phyloP scores from a whole-genome alignment of 2,329 filamentous ascomycete genomes.

The Fusarium newnesense region DNA sequence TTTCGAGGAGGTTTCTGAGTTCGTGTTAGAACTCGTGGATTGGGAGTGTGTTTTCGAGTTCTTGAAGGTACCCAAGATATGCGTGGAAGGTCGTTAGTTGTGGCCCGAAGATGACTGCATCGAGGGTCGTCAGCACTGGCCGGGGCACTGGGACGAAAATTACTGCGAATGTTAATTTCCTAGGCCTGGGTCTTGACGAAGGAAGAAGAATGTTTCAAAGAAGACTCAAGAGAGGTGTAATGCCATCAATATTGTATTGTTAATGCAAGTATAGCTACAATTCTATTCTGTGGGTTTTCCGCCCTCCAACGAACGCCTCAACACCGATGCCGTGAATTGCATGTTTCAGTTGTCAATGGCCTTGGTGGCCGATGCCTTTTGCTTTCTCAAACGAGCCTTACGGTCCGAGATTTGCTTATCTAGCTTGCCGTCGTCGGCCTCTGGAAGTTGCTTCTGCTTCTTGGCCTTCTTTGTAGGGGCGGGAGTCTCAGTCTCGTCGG shows the following conservation, averaged over 20 bases:
- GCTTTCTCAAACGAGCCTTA: constrained; percentile 67
- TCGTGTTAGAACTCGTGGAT: too few species aligned
- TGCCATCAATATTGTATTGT: constrained; percentile 33
- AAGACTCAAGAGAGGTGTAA: constrained; percentile 25
- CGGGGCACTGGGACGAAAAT: too few species aligned
- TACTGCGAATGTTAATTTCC: too few species aligned
- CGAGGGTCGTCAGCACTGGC: too few species aligned
- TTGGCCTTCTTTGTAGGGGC: constrained; percentile 53
- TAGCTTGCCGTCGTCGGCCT: constrained; percentile 63
- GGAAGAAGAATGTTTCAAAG: neutral
- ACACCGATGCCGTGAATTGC: constrained; percentile 47
- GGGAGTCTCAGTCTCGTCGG: constrained; percentile 58
- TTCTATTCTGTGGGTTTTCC: constrained; percentile 40
- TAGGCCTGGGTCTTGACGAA: neutral
- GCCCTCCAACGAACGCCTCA: constrained; percentile 49
- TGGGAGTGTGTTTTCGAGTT: too few species aligned
- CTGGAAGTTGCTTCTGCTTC: constrained; percentile 49
- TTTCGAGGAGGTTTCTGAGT: too few species aligned
- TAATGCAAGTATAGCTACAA: constrained; percentile 34
- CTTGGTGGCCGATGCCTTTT: constrained; percentile 67
- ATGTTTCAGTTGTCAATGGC: constrained; percentile 56
- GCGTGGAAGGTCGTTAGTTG: too few species aligned
- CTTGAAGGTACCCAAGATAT: too few species aligned
- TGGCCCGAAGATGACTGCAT: too few species aligned
- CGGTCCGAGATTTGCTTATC: constrained; percentile 69